Evolutionary conservation across 73 alveolate species (phyloP).

Genomic region (Effrenium voratum): DNA sequence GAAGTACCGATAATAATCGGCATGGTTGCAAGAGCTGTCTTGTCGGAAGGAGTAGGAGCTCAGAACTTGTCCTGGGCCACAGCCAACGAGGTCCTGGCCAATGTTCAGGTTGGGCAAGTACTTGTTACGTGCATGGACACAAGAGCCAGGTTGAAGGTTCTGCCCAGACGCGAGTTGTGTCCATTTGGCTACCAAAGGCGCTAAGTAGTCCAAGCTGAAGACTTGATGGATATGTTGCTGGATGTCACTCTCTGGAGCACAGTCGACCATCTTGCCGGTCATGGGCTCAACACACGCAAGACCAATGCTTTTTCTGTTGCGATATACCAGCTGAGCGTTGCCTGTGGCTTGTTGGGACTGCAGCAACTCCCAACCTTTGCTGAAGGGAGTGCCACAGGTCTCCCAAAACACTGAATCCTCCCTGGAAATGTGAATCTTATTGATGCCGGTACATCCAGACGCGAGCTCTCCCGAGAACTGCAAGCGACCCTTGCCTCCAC

Average conservation of each 20-base stretch:
- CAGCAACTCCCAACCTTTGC: slow-evolving; percentile 25
- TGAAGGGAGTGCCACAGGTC: slow-evolving; percentile 10
- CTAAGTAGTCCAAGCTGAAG: slow-evolving; percentile 20
- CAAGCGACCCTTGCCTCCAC: too few species aligned
- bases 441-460: too few species aligned
- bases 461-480: too few species aligned
- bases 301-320: neutral
- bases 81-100: neutral
- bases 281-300: too few species aligned
- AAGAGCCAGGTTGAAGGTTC: slow-evolving; percentile 22
- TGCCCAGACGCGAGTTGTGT: slow-evolving; percentile 22
- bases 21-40: slow-evolving; percentile 37
- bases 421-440: too few species aligned
- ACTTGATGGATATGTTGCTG: neutral
- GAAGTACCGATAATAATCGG: slow-evolving; percentile 13
- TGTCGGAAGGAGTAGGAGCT: slow-evolving; percentile 37
- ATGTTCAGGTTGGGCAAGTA: too few species aligned
- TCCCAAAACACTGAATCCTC: slow-evolving; percentile 25
- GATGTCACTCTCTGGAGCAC: slow-evolving; percentile 17
- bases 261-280: too few species aligned
- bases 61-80: neutral
- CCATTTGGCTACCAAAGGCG: slow-evolving; percentile 1
- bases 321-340: slow-evolving; percentile 21
- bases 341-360: slow-evolving; percentile 22
- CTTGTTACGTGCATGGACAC: neutral